Conservation (phyloP, 2,329 filamentous ascomycete genomes). For the Calonectria naviculata region DNA sequence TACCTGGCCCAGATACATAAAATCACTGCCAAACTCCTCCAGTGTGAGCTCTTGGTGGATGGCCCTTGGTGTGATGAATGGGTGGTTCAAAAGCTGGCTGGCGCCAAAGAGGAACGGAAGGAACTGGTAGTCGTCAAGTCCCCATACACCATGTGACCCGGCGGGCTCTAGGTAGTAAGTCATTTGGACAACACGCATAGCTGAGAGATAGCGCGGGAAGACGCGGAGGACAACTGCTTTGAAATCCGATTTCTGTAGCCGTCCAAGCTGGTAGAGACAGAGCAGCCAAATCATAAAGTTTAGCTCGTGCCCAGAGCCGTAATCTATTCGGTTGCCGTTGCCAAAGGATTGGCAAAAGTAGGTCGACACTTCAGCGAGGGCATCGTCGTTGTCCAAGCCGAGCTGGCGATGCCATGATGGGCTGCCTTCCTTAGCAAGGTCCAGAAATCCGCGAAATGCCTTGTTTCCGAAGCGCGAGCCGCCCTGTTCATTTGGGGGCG, state of each 20-base stretch:
- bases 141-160: slow-evolving; percentile 98
- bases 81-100: slow-evolving; percentile 87
- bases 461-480: slow-evolving; percentile 96
- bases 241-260: slow-evolving; percentile 76
- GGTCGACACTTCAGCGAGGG: slow-evolving; percentile 77
- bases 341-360: slow-evolving; percentile 90
- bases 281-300: slow-evolving; percentile 98
- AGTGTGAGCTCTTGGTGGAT: slow-evolving; percentile 91
- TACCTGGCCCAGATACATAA: slow-evolving; percentile 92
- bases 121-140: slow-evolving; percentile 97
- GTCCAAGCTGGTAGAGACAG: slow-evolving; percentile 84
- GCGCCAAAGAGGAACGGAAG: slow-evolving; percentile 95
- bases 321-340: slow-evolving; percentile 89
- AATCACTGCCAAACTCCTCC: slow-evolving; percentile 87
- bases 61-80: slow-evolving; percentile 78
- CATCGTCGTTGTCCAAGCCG: slow-evolving; percentile 61
- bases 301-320: slow-evolving; percentile 96
- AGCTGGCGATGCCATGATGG: slow-evolving; percentile 73
- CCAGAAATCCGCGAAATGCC: slow-evolving; percentile 85
- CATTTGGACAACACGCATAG: slow-evolving; percentile 90
- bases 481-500: slow-evolving; percentile 85
- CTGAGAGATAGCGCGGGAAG: slow-evolving; percentile 82
- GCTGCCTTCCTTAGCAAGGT: slow-evolving; percentile 69
- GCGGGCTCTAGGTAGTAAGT: slow-evolving; percentile 98
- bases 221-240: slow-evolving; percentile 79